Evolutionary conservation across 2,329 filamentous ascomycete genomes (phyloP).

Genomic region (Emmonsiellopsis sp.): DNA sequence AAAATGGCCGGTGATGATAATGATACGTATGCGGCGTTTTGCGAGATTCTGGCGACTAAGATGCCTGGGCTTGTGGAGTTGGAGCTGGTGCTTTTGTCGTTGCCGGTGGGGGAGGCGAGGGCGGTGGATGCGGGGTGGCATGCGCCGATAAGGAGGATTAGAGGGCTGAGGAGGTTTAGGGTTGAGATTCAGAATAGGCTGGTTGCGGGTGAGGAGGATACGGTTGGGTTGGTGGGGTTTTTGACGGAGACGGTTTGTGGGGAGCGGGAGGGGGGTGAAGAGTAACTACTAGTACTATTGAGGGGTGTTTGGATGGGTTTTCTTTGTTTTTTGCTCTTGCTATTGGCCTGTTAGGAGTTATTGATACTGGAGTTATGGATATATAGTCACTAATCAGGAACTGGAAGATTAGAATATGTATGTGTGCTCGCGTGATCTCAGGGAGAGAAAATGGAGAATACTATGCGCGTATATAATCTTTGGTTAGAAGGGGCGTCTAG

Average conservation of each 20-base stretch:
- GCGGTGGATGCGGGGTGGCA: background rate
- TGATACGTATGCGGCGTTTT: background rate
- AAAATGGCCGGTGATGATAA: background rate
- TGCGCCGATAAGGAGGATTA: background rate
- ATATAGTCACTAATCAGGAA: too few species aligned
- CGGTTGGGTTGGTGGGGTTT: background rate
- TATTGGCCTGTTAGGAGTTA: too few species aligned
- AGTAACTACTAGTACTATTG: background rate
- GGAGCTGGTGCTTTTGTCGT: background rate
- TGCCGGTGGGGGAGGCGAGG: background rate
- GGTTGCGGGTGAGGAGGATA: background rate
- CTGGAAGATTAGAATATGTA: too few species aligned
- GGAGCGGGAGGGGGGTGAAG: background rate
- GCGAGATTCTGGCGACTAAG: background rate
- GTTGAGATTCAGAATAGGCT: background rate
- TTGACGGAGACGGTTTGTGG: background rate
- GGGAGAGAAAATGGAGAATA: too few species aligned
- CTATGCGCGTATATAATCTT: too few species aligned
- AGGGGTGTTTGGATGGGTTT: too few species aligned
- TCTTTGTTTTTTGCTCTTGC: too few species aligned
- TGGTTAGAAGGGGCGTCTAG: too few species aligned
- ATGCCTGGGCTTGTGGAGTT: background rate
- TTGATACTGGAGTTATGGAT: too few species aligned
- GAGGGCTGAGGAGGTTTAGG: background rate
- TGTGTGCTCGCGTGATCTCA: too few species aligned